Evolutionary conservation across 2,329 filamentous ascomycete species (phyloP).

Genomic region (Botryotinia globosa): DNA sequence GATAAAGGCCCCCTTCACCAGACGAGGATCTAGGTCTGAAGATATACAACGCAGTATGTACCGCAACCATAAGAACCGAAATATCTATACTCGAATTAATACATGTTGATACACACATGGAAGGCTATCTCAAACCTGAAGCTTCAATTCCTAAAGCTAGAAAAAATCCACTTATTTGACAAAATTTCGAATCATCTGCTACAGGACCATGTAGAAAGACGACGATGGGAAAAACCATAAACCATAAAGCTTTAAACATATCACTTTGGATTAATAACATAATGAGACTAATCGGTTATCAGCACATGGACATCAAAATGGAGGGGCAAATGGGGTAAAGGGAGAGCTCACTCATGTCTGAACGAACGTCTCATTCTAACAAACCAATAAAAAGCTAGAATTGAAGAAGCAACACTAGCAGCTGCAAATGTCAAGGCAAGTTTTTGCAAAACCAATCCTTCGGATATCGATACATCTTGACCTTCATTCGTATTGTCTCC

Average conservation of each 20-base stretch:
- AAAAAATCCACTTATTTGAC: slow-evolving; percentile 67
- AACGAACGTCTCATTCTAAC: slow-evolving; percentile 70
- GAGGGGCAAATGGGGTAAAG: neutral
- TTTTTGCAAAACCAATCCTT: slow-evolving; percentile 34
- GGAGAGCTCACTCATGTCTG: slow-evolving; percentile 67
- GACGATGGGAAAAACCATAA: slow-evolving; percentile 62
- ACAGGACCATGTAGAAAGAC: slow-evolving; percentile 54
- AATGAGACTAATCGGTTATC: slow-evolving; percentile 55
- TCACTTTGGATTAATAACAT: slow-evolving; percentile 72
- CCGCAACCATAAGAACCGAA: slow-evolving; percentile 67
- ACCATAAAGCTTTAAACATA: slow-evolving; percentile 67
- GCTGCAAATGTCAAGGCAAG: slow-evolving; percentile 43
- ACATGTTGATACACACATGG: neutral
- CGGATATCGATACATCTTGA: slow-evolving; percentile 20
- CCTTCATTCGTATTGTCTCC: slow-evolving; percentile 23
- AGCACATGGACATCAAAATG: slow-evolving; percentile 12
- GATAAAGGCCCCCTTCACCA: slow-evolving; percentile 64
- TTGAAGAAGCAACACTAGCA: slow-evolving; percentile 55
- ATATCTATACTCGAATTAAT: slow-evolving; percentile 48
- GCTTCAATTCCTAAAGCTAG: slow-evolving; percentile 65
- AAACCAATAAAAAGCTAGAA: slow-evolving; percentile 68
- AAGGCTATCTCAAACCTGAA: slow-evolving; percentile 45
- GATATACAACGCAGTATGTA: slow-evolving; percentile 71
- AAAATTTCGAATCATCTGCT: slow-evolving; percentile 53
- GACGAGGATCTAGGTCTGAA: slow-evolving; percentile 52